These are phyloP conservation scores for Dryadomyces quercivorus DNA, from an alignment of 2,329 filamentous ascomycete species.

Conservation along the genomic window DNA sequence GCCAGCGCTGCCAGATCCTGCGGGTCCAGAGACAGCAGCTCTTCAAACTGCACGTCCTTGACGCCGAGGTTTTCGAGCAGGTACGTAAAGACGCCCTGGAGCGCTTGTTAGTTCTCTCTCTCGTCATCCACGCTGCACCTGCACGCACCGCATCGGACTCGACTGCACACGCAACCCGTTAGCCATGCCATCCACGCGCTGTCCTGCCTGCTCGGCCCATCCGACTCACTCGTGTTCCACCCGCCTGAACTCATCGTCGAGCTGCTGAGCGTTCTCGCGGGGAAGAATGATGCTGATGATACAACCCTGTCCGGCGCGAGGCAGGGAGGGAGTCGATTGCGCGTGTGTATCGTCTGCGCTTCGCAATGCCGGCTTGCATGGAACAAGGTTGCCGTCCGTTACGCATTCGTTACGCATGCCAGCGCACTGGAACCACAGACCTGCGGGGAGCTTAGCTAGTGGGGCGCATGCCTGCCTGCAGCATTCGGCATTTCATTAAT, in stretches of 20 bases:
- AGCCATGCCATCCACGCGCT: not conserved
- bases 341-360: not conserved
- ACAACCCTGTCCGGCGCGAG: not conserved
- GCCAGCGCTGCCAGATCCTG: conserved; percentile 58
- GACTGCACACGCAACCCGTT: conserved; percentile 37
- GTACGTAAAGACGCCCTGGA: conserved; percentile 87
- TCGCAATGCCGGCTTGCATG: not conserved
- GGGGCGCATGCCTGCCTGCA: too few relatives aligned
- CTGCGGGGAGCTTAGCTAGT: too few relatives aligned
- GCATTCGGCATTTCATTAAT: too few relatives aligned
- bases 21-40: conserved; percentile 79
- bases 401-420: too few relatives aligned
- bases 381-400: too few relatives aligned
- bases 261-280: not conserved
- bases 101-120: not conserved
- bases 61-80: conserved; percentile 86
- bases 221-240: conserved; percentile 73
- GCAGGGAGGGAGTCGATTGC: too few relatives aligned
- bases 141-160: conserved; percentile 79
- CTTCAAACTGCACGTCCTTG: conserved; percentile 90
- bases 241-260: conserved; percentile 34
- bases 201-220: too few relatives aligned
- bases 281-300: not conserved
- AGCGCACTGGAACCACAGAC: too few relatives aligned
- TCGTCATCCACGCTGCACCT: not conserved